Evolutionary conservation across 495 filamentous ascomycete species (phyloP).

Genomic region (Neurospora tetraspora): DNA sequence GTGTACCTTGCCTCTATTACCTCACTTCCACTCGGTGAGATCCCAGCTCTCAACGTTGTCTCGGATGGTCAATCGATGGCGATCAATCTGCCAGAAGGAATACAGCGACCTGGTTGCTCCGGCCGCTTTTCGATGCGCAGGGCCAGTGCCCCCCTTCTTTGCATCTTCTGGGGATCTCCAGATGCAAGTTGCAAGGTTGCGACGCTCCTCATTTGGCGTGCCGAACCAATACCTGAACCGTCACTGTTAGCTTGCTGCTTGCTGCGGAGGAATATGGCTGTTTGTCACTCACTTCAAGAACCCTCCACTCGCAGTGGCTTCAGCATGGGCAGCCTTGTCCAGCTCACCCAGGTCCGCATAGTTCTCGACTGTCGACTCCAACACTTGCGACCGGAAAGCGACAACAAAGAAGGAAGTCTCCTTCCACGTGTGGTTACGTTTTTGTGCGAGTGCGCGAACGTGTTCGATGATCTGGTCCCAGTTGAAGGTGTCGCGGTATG

Average conservation of each 20-base stretch:
- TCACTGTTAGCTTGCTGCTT: constrained; percentile 3
- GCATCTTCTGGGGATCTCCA: constrained; percentile 67
- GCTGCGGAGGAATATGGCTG: constrained; percentile 10
- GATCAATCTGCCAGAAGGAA: constrained; percentile 52
- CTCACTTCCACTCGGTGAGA: constrained; percentile 44
- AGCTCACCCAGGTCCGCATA: constrained; percentile 51
- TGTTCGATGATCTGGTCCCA: constrained; percentile 53
- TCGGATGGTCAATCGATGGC: constrained; percentile 48
- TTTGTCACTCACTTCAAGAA: constrained; percentile 58
- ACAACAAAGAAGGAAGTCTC: constrained; percentile 68
- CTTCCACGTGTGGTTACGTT: constrained; percentile 48
- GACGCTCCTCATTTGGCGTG: constrained; percentile 47
- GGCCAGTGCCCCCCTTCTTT: constrained; percentile 52
- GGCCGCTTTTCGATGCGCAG: constrained; percentile 43
- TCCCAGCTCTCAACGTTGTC: constrained; percentile 49
- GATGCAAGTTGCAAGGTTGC: constrained; percentile 69
- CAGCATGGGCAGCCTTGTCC: constrained; percentile 65
- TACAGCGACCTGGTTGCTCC: constrained; percentile 42
- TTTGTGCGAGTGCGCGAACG: constrained; percentile 36
- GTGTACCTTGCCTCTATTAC: not conserved
- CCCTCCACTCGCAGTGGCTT: constrained; percentile 70
- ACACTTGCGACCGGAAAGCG: constrained; percentile 64
- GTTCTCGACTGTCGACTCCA: constrained; percentile 40
- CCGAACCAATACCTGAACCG: constrained; percentile 66
- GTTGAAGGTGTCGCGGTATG: constrained; percentile 69